A percentile compares a stretch with the other conserved stretches of the same genome.
phyloP scores from a whole-genome alignment of 2,329 filamentous ascomycete genomes.

The Aspergillus neoniger region DNA sequence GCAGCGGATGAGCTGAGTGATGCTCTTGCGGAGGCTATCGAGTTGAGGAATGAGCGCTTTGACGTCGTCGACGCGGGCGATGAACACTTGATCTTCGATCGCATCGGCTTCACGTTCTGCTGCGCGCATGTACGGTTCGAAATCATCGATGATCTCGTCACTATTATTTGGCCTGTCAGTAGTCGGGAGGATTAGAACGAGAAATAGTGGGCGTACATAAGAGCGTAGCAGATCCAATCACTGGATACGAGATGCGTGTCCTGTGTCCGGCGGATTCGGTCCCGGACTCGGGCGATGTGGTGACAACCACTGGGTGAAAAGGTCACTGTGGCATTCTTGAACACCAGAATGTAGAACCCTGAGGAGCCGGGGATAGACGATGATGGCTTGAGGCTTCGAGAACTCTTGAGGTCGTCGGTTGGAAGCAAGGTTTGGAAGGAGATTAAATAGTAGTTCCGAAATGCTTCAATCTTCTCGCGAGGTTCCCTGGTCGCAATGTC shows the following conservation, averaged over 20 bases:
- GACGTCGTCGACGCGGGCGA: slow-evolving; percentile 84
- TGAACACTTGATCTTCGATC: slow-evolving; percentile 94
- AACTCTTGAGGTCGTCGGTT: slow-evolving; percentile 49
- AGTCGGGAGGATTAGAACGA: neutral
- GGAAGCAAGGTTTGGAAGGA: slow-evolving; percentile 87
- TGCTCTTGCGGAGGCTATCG: slow-evolving; percentile 85
- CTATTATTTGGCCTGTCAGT: slow-evolving; percentile 41
- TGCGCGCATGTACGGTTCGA: slow-evolving; percentile 80
- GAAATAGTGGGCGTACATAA: slow-evolving; percentile 66
- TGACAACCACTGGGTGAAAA: slow-evolving; percentile 86
- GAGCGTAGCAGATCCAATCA: slow-evolving; percentile 97
- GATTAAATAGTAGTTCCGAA: slow-evolving; percentile 94
- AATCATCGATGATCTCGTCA: slow-evolving; percentile 95
- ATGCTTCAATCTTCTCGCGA: slow-evolving; percentile 96
- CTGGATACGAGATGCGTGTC: slow-evolving; percentile 89
- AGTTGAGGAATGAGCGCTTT: slow-evolving; percentile 80
- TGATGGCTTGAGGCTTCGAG: slow-evolving; percentile 34
- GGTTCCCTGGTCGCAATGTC: slow-evolving; percentile 93
- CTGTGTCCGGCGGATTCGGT: slow-evolving; percentile 82
- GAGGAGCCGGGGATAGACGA: slow-evolving; percentile 69
- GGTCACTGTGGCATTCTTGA: slow-evolving; percentile 86
- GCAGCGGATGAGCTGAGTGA: slow-evolving; percentile 84
- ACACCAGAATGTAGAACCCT: slow-evolving; percentile 93
- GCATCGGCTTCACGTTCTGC: slow-evolving; percentile 83
- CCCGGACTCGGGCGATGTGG: slow-evolving; percentile 81